Conservation (phyloP, 177 flowering plant genomes). For the Vitis hybrid region DNA sequence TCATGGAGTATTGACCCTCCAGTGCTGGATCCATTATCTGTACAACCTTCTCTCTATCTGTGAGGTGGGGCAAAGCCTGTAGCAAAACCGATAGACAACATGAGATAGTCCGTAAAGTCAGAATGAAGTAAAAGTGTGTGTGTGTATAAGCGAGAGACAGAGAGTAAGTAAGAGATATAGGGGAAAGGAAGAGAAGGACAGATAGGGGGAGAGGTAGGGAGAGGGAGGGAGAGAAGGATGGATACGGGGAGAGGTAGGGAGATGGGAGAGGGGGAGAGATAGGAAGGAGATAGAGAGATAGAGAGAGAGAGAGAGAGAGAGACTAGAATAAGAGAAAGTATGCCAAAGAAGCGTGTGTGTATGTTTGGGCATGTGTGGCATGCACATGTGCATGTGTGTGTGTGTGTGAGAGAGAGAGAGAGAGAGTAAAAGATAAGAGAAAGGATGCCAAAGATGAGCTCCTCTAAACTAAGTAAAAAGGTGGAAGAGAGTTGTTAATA, state of each 20-base stretch:
- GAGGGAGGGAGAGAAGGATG: neutral
- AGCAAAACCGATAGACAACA: neutral
- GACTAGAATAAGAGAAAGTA: neutral
- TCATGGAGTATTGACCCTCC: slow-evolving; percentile 82
- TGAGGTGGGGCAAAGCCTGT: slow-evolving; percentile 83
- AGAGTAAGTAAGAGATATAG: too few species aligned
- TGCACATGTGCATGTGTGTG: too few species aligned
- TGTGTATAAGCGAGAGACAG: too few species aligned
- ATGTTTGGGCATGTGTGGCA: too few species aligned
- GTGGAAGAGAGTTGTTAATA: neutral
- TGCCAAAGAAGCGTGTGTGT: neutral
- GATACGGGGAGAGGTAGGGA: neutral
- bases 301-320: neutral
- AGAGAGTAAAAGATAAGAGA: too few species aligned
- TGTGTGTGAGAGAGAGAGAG: too few species aligned
- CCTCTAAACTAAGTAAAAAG: too few species aligned
- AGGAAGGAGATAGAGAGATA: too few species aligned
- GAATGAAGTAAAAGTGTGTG: too few species aligned
- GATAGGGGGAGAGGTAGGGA: neutral
- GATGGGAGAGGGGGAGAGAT: neutral
- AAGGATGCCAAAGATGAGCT: too few species aligned
- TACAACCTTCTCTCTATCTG: slow-evolving; percentile 81
- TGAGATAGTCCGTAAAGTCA: too few species aligned
- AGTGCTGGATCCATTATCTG: slow-evolving; percentile 92
- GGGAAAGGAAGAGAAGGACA: neutral